phyloP scores from a whole-genome alignment of 495 filamentous ascomycete genomes.

The Penicillium paxilli region DNA sequence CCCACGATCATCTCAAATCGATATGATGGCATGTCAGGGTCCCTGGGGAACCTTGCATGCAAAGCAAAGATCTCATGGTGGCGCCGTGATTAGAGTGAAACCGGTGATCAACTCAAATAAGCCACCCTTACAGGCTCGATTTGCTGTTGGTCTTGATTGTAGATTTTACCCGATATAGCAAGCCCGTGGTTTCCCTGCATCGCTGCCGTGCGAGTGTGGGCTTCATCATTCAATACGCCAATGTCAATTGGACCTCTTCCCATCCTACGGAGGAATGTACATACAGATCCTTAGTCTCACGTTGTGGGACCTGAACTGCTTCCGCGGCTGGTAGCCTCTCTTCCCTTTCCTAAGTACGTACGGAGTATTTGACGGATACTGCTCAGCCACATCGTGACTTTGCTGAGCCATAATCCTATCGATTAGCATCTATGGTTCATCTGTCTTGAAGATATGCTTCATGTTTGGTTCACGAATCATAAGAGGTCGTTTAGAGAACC shows the following conservation, averaged over 20 bases:
- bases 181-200: not conserved
- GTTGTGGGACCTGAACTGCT: not conserved
- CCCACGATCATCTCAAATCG: not conserved
- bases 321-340: no score
- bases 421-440: not conserved
- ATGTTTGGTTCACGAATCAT: not conserved
- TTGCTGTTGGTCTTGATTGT: no score
- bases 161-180: not conserved
- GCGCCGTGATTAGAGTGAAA: constrained; percentile 9
- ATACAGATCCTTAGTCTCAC: no score
- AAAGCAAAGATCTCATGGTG: constrained; percentile 1
- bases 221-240: not conserved
- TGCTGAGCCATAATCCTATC: not conserved
- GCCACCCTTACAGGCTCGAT: constrained; percentile 9
- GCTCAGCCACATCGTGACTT: constrained; percentile 3
- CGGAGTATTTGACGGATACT: no score
- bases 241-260: not conserved
- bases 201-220: not conserved
- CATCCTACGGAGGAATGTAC: no score
- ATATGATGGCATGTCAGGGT: constrained; percentile 2
- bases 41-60: constrained; percentile 16
- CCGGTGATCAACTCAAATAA: constrained; percentile 3
- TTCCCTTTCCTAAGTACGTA: no score
- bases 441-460: not conserved
- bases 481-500: not conserved